Evolutionary conservation across 495 filamentous ascomycete genomes (phyloP).

Genomic region (Aspergillus hancockii): DNA sequence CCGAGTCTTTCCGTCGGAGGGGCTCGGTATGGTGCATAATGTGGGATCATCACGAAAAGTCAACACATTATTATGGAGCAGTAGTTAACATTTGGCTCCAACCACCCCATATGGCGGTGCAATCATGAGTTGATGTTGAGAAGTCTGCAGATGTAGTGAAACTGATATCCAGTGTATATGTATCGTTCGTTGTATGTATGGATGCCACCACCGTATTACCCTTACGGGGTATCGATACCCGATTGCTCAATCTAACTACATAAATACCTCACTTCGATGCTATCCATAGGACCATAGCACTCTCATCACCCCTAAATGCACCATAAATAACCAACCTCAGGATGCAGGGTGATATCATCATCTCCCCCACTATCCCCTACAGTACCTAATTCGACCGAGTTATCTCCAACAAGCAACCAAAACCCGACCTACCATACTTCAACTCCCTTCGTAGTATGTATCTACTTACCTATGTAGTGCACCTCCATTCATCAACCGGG

Average conservation of each 20-base stretch:
- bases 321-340: neutral
- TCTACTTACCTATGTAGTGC: neutral
- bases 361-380: neutral
- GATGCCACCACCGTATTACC: neutral
- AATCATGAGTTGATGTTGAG: neutral
- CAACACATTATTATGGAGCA: neutral
- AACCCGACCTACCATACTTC: neutral
- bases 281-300: neutral
- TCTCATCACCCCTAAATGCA: neutral
- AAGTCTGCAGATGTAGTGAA: neutral
- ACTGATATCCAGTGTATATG: neutral
- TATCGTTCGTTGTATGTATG: neutral
- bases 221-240: neutral
- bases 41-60: slow-evolving; percentile 2
- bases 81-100: neutral
- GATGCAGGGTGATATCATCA: neutral
- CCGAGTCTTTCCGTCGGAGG: slow-evolving; percentile 8
- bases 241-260: neutral
- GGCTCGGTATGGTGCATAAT: neutral
- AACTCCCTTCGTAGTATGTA: too few species aligned
- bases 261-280: neutral
- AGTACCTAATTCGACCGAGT: neutral
- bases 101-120: neutral
- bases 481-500: too few species aligned
- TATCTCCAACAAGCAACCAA: slow-evolving; percentile 5